A percentile compares a stretch with the other conserved stretches of the same genome.
Conservation (phyloP, 495 filamentous ascomycete genomes). For the Penicillium taxi region DNA sequence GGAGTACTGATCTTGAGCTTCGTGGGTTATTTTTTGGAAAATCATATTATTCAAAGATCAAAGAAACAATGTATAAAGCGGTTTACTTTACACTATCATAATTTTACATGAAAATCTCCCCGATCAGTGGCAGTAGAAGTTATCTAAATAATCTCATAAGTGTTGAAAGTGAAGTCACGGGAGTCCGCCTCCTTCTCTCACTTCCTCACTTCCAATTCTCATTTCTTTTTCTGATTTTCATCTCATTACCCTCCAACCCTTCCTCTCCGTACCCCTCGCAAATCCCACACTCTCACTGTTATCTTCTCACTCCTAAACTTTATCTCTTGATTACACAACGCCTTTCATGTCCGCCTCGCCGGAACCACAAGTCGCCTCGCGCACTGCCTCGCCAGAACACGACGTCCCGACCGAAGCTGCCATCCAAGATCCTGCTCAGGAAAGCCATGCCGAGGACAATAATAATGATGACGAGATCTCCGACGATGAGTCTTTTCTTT, state of each 20-base stretch:
- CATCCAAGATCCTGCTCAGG: conserved; percentile 4
- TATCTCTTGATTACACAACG: neutral
- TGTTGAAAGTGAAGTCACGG: conserved; percentile 20
- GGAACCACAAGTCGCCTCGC: conserved; percentile 21
- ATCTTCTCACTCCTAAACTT: too few relatives aligned
- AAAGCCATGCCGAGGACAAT: conserved; percentile 9
- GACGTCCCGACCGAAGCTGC: conserved; percentile 11
- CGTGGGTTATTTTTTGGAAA: too few relatives aligned
- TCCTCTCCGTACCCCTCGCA: neutral
- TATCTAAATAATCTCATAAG: neutral
- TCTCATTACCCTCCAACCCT: neutral
- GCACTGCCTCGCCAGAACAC: conserved; percentile 15
- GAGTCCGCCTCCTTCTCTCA: conserved; percentile 21
- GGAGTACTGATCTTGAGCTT: too few relatives aligned
- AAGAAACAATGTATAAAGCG: too few relatives aligned
- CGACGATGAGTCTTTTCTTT: conserved; percentile 78
- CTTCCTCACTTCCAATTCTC: conserved; percentile 6
- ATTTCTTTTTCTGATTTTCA: neutral
- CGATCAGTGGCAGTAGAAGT: too few relatives aligned
- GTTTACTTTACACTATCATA: too few relatives aligned
- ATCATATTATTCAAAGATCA: too few relatives aligned
- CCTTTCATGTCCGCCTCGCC: conserved; percentile 37
- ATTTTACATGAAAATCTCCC: too few relatives aligned
- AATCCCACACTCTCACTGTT: too few relatives aligned
- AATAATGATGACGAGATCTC: conserved; percentile 39